phyloP scores from a whole-genome alignment of 192 early-diverging fungal species.

The Coemansia biformis region DNA sequence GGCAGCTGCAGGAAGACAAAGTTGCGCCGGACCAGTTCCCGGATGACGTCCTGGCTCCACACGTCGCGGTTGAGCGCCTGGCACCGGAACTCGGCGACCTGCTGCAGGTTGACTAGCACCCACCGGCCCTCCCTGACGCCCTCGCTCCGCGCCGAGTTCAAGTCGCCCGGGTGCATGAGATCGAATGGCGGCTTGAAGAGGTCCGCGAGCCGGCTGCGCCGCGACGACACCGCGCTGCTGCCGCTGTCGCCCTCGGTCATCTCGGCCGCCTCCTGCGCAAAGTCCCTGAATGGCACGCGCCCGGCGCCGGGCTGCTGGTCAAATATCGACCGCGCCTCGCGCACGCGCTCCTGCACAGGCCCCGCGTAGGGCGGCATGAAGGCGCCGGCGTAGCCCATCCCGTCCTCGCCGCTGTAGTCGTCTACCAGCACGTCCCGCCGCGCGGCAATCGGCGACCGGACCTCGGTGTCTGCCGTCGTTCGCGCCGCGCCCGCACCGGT shows the following conservation, averaged over 20 bases:
- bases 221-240: constrained; percentile 11
- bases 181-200: constrained; percentile 83
- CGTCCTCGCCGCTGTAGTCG: constrained; percentile 16
- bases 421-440: constrained; percentile 71
- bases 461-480: constrained; percentile 41
- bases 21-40: constrained; percentile 67
- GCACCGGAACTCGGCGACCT: constrained; percentile 78
- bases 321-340: constrained; percentile 51
- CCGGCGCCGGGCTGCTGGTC: constrained; percentile 25
- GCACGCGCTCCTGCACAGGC: too few species aligned
- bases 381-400: too few species aligned
- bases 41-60: constrained; percentile 75
- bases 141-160: constrained; percentile 63
- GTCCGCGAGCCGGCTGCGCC: constrained; percentile 62
- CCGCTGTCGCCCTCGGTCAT: too few species aligned
- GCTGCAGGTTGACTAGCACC: constrained; percentile 84
- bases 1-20: constrained; percentile 85
- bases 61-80: constrained; percentile 90
- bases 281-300: constrained; percentile 61
- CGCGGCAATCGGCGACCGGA: constrained; percentile 83
- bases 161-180: constrained; percentile 73
- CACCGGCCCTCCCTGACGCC: constrained; percentile 66
- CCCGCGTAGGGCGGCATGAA: too few species aligned
- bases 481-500: constrained; percentile 6
- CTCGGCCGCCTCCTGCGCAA: constrained; percentile 59